These are phyloP conservation scores for Blastocystis sp. DNA, from an alignment of 352 stramenopile genomes.

Conservation along the genomic window DNA sequence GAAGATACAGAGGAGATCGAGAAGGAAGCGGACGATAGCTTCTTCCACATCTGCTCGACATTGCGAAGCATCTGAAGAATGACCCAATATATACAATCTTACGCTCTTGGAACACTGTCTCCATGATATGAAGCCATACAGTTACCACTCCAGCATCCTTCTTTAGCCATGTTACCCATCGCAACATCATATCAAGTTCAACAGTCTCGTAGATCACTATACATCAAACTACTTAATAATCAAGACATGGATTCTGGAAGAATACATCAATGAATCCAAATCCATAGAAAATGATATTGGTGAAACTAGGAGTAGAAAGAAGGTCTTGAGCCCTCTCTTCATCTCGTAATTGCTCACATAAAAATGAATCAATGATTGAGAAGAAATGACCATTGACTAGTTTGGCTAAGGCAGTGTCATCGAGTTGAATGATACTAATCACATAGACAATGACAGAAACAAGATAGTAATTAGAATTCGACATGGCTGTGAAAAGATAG, in stretches of 20 bases:
- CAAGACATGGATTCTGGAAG: neutral
- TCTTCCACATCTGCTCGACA: neutral
- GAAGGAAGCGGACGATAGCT: neutral
- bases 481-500: conserved; percentile 33
- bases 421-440: neutral
- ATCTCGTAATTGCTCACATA: conserved; percentile 1
- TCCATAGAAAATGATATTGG: conserved; percentile 34
- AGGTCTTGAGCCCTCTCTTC: neutral
- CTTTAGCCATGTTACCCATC: neutral
- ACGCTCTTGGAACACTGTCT: neutral
- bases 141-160: neutral
- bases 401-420: neutral
- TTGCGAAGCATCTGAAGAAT: neutral
- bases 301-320: neutral
- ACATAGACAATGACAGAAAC: conserved; percentile 5
- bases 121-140: neutral
- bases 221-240: neutral
- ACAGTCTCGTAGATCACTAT: neutral
- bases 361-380: neutral
- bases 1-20: conserved; percentile 6
- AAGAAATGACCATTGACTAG: neutral
- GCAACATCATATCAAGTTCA: neutral
- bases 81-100: neutral
- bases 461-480: neutral
- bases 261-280: conserved; percentile 8